phyloP scores from a whole-genome alignment of 345 rosid species.

The Turnera subulata region DNA sequence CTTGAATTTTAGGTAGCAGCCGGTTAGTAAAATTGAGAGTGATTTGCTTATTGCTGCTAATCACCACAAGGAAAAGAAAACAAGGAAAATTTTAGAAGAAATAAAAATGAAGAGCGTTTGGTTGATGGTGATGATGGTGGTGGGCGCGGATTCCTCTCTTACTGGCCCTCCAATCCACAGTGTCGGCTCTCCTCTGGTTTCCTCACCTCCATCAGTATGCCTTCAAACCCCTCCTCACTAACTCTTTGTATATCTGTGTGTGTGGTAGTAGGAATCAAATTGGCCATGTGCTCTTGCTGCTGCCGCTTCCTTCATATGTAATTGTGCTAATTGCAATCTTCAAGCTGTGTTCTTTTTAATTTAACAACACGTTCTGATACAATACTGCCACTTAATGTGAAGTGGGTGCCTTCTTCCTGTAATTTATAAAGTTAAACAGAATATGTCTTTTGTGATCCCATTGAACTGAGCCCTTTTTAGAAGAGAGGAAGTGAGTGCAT shows the following conservation, averaged over 20 bases:
- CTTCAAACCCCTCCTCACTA: background rate
- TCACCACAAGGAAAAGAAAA: no score
- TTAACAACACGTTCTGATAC: conserved; percentile 22
- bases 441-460: background rate
- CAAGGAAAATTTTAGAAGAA: no score
- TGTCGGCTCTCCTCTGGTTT: conserved; percentile 86
- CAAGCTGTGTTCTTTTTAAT: conserved; percentile 2
- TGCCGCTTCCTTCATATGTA: background rate
- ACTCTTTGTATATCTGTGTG: no score
- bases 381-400: conserved; percentile 1
- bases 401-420: conserved; percentile 16
- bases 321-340: background rate
- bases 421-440: background rate
- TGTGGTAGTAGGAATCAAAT: background rate
- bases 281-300: background rate
- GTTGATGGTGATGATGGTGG: background rate
- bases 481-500: background rate
- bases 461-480: conserved; percentile 1
- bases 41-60: no score
- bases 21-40: no score
- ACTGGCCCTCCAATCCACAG: conserved; percentile 23
- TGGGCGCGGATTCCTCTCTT: background rate
- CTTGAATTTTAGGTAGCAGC: no score
- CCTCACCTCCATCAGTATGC: conserved; percentile 40
- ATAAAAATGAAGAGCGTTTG: background rate